Evolutionary conservation across 345 rosid species (phyloP).

Genomic region (Bruguiera parviflora): DNA sequence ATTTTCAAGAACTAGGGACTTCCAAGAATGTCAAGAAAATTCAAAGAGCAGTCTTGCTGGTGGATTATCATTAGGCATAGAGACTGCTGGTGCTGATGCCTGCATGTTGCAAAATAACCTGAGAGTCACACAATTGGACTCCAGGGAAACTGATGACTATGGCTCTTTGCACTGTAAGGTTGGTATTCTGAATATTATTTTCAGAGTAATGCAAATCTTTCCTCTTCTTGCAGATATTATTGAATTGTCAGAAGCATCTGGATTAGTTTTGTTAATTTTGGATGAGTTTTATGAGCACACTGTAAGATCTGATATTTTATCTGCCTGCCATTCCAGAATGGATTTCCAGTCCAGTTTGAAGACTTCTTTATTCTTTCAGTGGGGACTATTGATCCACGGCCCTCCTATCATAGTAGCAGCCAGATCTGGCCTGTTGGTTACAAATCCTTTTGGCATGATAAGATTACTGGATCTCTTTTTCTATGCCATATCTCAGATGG

Average conservation of each 20-base stretch:
- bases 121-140: constrained; percentile 7
- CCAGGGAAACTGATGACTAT: constrained; percentile 10
- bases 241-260: neutral
- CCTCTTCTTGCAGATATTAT: neutral
- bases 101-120: constrained; percentile 13
- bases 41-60: constrained; percentile 17
- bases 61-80: constrained; percentile 11
- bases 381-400: constrained; percentile 37
- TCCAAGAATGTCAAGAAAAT: constrained; percentile 24
- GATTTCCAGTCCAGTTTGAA: constrained; percentile 38
- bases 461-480: constrained; percentile 38
- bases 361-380: constrained; percentile 31
- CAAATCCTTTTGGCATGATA: constrained; percentile 42
- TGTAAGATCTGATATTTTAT: constrained; percentile 8
- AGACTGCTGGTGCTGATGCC: constrained; percentile 7
- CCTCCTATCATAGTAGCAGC: constrained; percentile 27
- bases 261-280: neutral
- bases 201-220: neutral
- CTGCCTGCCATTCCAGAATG: constrained; percentile 23
- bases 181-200: constrained; percentile 2
- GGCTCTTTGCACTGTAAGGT: constrained; percentile 20
- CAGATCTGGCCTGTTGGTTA: constrained; percentile 42
- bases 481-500: constrained; percentile 31
- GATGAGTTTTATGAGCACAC: constrained; percentile 7
- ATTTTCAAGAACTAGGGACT: constrained; percentile 22